These are phyloP conservation scores for Avena atlantica DNA, from an alignment of 176 grass and related monocot species.

Conservation along the genomic window DNA sequence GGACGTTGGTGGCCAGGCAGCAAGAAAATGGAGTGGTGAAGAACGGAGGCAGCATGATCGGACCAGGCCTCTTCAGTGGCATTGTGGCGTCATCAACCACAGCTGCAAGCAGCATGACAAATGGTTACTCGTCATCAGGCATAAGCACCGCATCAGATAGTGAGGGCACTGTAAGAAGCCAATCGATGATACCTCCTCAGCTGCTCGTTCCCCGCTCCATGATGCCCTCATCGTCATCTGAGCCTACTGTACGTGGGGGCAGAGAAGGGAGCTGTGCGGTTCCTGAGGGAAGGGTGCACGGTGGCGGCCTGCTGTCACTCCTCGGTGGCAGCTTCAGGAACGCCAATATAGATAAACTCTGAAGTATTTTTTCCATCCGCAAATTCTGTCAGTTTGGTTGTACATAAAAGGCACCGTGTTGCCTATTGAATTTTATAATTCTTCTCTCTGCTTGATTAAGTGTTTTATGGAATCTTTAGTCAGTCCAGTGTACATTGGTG, in stretches of 20 bases:
- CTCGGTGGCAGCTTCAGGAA: slow-evolving; percentile 76
- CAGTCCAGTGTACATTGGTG: slow-evolving; percentile 44
- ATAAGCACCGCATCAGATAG: slow-evolving; percentile 58
- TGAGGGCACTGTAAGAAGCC: slow-evolving; percentile 54
- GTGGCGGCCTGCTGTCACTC: slow-evolving; percentile 70
- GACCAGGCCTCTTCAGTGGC: slow-evolving; percentile 60
- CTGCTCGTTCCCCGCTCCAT: slow-evolving; percentile 74
- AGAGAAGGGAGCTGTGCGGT: slow-evolving; percentile 55
- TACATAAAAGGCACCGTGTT: slow-evolving; percentile 46
- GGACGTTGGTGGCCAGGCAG: slow-evolving; percentile 60
- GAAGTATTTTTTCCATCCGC: slow-evolving; percentile 39
- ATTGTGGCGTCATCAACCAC: slow-evolving; percentile 56
- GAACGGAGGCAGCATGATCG: slow-evolving; percentile 55
- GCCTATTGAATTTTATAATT: slow-evolving; percentile 42
- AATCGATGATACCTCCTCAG: slow-evolving; percentile 63
- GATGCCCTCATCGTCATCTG: slow-evolving; percentile 54
- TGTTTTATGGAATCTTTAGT: slow-evolving; percentile 37
- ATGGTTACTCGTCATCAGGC: slow-evolving; percentile 55
- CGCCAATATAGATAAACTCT: slow-evolving; percentile 49
- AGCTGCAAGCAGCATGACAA: slow-evolving; percentile 51
- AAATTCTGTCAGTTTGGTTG: slow-evolving; percentile 42
- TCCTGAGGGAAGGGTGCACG: slow-evolving; percentile 81
- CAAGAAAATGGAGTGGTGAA: slow-evolving; percentile 45
- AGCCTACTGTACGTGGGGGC: slow-evolving; percentile 40
- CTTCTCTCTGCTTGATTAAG: slow-evolving; percentile 55